A percentile compares a stretch with the other conserved stretches of the same genome.
Conservation (phyloP, 1,139 yeast genomes). For the Meyerozyma carpophila region DNA sequence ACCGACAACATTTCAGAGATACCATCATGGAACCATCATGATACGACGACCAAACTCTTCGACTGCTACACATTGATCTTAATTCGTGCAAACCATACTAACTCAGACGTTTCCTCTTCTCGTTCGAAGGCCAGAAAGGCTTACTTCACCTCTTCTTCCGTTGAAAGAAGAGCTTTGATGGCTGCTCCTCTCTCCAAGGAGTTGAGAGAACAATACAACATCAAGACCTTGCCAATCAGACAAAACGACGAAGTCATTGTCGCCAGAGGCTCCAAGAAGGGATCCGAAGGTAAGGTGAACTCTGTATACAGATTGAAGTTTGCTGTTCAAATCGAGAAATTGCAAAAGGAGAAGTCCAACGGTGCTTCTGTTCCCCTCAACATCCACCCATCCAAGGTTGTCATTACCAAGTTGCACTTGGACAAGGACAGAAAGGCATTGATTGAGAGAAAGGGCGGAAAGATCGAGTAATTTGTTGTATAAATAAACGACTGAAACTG, state of each 20-base stretch:
- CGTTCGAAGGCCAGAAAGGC: conserved; percentile 99
- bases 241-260: conserved; percentile 94
- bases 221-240: conserved; percentile 96
- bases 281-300: conserved; percentile 97
- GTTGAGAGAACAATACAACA: conserved; percentile 95
- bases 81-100: not conserved
- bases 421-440: conserved; percentile 99
- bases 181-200: conserved; percentile 99
- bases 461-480: conserved; percentile 19
- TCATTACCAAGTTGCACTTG: conserved; percentile 95
- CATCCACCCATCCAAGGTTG: conserved; percentile 98
- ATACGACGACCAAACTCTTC: too few species aligned
- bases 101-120: conserved; percentile 93
- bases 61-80: too few species aligned
- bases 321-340: conserved; percentile 94
- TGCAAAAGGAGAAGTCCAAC: conserved; percentile 96
- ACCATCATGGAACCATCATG: not conserved
- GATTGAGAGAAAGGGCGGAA: conserved; percentile 90
- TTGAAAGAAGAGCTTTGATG: conserved; percentile 90
- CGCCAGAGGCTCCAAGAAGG: conserved; percentile 99
- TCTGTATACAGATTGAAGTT: conserved; percentile 99
- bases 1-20: too few species aligned
- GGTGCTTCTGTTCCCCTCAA: conserved; percentile 98
- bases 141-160: conserved; percentile 97
- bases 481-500: conserved; percentile 1